These are phyloP conservation scores for Chloris gayana DNA, from an alignment of 176 grass and related monocot genomes.

Conservation along the genomic window DNA sequence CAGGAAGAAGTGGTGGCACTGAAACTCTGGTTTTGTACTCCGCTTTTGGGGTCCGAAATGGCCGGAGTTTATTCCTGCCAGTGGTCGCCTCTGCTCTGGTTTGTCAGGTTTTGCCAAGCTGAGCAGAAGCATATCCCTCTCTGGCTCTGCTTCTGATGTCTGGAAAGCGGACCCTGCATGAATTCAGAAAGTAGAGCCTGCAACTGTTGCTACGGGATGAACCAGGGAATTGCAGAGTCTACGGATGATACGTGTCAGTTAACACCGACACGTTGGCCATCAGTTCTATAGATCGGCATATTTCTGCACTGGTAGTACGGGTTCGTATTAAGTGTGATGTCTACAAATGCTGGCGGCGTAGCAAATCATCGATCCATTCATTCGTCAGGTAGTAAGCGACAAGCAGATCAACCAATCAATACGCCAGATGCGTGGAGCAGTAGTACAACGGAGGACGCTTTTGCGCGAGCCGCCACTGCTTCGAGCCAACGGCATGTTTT, in stretches of 20 bases:
- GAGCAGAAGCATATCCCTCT: not conserved
- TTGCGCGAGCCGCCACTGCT: not conserved
- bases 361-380: not conserved
- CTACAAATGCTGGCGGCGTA: not conserved
- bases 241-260: not conserved
- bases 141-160: not conserved
- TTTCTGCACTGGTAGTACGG: not conserved
- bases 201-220: not conserved
- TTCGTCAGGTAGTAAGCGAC: not conserved
- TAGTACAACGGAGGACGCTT: constrained; percentile 17
- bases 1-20: constrained; percentile 30
- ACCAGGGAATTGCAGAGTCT: constrained; percentile 1
- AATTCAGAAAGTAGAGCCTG: not conserved
- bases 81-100: not conserved
- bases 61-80: constrained; percentile 17
- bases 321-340: not conserved
- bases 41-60: constrained; percentile 1
- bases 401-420: constrained; percentile 19
- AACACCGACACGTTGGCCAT: constrained; percentile 7
- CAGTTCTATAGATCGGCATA: not conserved
- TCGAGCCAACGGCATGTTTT: not conserved
- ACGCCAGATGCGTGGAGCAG: not conserved
- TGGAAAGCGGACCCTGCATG: not conserved
- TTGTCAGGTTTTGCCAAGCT: not conserved
- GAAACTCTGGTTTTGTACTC: constrained; percentile 16